phyloP scores from a whole-genome alignment of 2,329 filamentous ascomycete species.

The Alternaria sp. region DNA sequence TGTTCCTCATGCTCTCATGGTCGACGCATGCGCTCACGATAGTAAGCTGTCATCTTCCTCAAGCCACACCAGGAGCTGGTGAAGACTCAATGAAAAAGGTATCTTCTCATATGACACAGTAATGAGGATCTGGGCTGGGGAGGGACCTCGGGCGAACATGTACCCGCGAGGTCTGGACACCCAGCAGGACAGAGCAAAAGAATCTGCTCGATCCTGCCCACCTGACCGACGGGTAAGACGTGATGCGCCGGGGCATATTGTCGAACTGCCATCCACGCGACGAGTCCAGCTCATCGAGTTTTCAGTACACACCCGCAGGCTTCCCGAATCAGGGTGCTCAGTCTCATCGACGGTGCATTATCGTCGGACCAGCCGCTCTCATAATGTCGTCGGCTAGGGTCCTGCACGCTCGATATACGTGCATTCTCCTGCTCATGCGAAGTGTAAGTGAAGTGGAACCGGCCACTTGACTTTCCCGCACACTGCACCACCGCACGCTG shows the following conservation, averaged over 20 bases:
- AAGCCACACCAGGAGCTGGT: background rate
- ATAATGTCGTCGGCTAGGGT: background rate
- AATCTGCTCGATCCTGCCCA: background rate
- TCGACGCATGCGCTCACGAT: too few relatives aligned
- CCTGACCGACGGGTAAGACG: background rate
- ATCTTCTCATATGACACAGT: background rate
- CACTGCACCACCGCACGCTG: background rate
- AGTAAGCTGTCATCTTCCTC: too few relatives aligned
- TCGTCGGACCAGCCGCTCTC: background rate
- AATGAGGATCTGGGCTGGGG: background rate
- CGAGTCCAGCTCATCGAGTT: background rate
- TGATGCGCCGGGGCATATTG: background rate
- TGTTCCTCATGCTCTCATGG: too few relatives aligned
- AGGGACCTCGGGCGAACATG: background rate
- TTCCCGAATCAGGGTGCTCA: too few relatives aligned
- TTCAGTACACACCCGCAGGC: too few relatives aligned
- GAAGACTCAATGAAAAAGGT: background rate
- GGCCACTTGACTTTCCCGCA: background rate
- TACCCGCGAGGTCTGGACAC: background rate
- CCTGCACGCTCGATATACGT: background rate
- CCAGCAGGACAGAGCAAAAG: background rate
- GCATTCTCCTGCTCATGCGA: background rate
- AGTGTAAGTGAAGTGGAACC: background rate
- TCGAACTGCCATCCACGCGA: background rate
- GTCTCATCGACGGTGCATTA: background rate